Base-by-base conservation (phyloP, 163 green algal genomes). In the Prototheca wickerhamii region DNA sequence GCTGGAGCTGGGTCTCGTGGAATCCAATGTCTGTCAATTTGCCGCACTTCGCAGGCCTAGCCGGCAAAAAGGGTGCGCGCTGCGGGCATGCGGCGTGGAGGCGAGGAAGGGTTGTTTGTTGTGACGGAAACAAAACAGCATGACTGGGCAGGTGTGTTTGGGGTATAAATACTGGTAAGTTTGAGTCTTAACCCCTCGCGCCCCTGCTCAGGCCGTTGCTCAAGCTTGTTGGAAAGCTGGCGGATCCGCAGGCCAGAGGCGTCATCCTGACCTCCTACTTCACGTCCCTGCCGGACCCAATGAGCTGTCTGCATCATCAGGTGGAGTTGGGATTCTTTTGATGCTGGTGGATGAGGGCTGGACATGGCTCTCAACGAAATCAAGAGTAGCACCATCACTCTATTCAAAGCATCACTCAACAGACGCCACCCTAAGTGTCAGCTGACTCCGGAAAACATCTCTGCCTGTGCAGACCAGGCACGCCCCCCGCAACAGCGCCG, bases 261-360 rank as follows among this genome's bases (percentile, higher is more conserved):
- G 58, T 64, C 26, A 31, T 64, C 23, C 26, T 64, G 21, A 55
- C 58, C 10, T 56, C 58, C 21, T 64, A 64, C 26, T 64, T 64
- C 40, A 55, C 1, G 21, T 56, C 37, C 25, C 25, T 35, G 28
- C 23, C 56, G 15, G 26, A 54, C 26, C 58, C 58, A 7, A n/a
- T 44, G 15, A 35, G 58, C 37, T 64, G 58, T 31, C 28, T 51
- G 20, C 49, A 55, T 23, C 58, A 55, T 40, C 17, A 50, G 32
- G 32, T 51, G 56, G 37, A 15, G 10, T 44, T 15, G 10, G 37
- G 15, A 15, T 10, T 15, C 37, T 21, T 15, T 44, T 10, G 37
- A 15, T 44, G 0, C 10, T 44, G 15, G 37, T 44, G 37, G 37
- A 15, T 15, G 10, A 21, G 37, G 37, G 37, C 37, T 10, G 15